These are phyloP conservation scores for Kodamaea neixiangensis DNA, from an alignment of 805 yeast species.

Conservation along the genomic window DNA sequence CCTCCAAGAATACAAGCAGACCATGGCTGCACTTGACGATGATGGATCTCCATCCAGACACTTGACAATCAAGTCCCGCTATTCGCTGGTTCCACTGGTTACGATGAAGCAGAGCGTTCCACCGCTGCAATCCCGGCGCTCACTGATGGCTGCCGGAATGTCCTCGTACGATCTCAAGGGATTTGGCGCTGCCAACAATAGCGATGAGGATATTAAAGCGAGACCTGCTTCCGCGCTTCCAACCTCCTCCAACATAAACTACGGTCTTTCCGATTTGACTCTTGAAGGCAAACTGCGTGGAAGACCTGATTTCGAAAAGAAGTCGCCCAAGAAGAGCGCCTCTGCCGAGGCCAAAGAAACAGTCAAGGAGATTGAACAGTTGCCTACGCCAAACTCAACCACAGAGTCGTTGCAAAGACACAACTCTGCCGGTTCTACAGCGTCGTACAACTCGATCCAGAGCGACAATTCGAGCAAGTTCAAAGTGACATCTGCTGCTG, in stretches of 20 bases:
- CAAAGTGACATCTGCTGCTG: constrained; percentile 19
- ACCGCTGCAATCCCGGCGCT: constrained; percentile 7
- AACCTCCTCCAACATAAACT: background rate
- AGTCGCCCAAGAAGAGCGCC: background rate
- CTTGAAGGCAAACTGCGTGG: constrained; percentile 12
- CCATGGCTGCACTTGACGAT: constrained; percentile 14
- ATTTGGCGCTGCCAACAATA: constrained; percentile 6
- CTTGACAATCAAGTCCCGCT: constrained; percentile 35
- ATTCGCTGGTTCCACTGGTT: constrained; percentile 37
- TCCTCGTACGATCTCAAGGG: constrained; percentile 22
- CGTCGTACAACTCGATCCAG: constrained; percentile 33
- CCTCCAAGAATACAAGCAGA: constrained; percentile 7
- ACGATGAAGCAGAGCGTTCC: constrained; percentile 6
- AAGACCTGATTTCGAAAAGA: background rate
- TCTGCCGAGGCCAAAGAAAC: constrained; percentile 9
- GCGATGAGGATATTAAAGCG: constrained; percentile 10
- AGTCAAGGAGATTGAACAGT: constrained; percentile 10
- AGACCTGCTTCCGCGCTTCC: background rate
- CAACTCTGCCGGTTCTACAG: constrained; percentile 10
- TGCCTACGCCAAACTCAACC: constrained; percentile 18
- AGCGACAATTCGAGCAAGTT: constrained; percentile 32
- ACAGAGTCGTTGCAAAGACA: constrained; percentile 14
- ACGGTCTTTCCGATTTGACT: constrained; percentile 2
- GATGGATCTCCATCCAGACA: constrained; percentile 24
- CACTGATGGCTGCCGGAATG: constrained; percentile 15